Evolutionary conservation across 2,329 filamentous ascomycete genomes (phyloP).

Genomic region (Aspergillus sp.): DNA sequence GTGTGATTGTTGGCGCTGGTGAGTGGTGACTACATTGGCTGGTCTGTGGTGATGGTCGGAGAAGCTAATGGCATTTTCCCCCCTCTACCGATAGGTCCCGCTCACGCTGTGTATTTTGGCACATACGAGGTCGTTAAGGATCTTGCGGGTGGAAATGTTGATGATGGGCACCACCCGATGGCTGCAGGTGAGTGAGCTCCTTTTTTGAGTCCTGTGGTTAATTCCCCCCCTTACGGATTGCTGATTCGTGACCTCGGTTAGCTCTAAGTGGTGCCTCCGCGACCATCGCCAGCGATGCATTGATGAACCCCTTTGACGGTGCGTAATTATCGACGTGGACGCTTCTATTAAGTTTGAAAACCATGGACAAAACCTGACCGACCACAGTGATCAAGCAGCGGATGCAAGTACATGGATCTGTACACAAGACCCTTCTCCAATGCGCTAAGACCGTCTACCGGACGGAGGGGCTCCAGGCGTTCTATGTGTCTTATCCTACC

Average conservation of each 20-base stretch:
- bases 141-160: constrained; percentile 86
- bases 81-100: constrained; percentile 65
- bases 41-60: not conserved
- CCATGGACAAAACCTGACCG: not conserved
- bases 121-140: constrained; percentile 98
- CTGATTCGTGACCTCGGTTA: constrained; percentile 47
- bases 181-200: constrained; percentile 71
- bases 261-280: constrained; percentile 91
- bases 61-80: constrained; percentile 22
- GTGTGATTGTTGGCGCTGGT: constrained; percentile 94
- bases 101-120: constrained; percentile 96
- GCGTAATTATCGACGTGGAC: constrained; percentile 33
- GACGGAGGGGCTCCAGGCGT: constrained; percentile 83
- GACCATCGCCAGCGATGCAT: constrained; percentile 93
- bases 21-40: constrained; percentile 32
- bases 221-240: not conserved
- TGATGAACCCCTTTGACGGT: constrained; percentile 99
- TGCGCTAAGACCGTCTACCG: constrained; percentile 87
- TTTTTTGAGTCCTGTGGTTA: not conserved
- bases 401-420: constrained; percentile 98
- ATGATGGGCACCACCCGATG: constrained; percentile 80
- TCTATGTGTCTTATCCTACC: constrained; percentile 98
- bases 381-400: constrained; percentile 91
- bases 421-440: constrained; percentile 80
- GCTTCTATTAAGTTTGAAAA: not conserved